Base-by-base conservation (phyloP, 2,329 filamentous ascomycete species). In the Cadophora sp. region DNA sequence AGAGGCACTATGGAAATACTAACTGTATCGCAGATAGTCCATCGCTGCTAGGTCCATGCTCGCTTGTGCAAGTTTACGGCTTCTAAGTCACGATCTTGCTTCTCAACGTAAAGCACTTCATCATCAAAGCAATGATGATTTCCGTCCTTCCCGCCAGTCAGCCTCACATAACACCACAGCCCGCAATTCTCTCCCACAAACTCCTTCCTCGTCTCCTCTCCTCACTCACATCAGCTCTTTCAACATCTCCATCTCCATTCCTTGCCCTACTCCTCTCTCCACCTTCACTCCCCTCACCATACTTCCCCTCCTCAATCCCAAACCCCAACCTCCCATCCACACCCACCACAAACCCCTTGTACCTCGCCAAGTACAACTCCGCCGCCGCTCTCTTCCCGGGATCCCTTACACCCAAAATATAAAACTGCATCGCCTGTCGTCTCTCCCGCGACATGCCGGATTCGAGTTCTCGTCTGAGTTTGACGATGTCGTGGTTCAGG, bases 301-400 rank as follows among this genome's bases (percentile, higher is more conserved):
- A 48, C 19, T 37, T 27, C 14, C 50, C 55, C 31, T 60, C 59
- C 22, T 61, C 66, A 22, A 65, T 14, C 1, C 68, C 55, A 64
- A 68, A 69, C 26, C 65, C 58, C 56, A 71, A 64, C 56, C 60
- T 69, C 34, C 69, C 69, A 48, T 69, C 55, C 31, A 27, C 59
- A 22, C 67, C 63, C 34, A 71, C 34, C 2, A 62, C 50, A 29
- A 71, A 71, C 0, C 67, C 65, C 14, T 66, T 68, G 55, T 66
- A 71, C 43, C 69, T 62, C 16, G 69, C 67, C 40, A 69, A 46
- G 43, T 69, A 69, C 48, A 71, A 11, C 50, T 71, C 69, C 37
- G 68, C 62, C 1, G 68, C 68, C 16, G 34, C 43, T 22, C 64
- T 66, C 62, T 67, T 65, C 37, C 62, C 34, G 31, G n/a, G 16